Evolutionary conservation across 257 asterid species (phyloP), one percentile per base, ranked within the genome.

Genomic region (Orobanche coerulescens): DNA sequence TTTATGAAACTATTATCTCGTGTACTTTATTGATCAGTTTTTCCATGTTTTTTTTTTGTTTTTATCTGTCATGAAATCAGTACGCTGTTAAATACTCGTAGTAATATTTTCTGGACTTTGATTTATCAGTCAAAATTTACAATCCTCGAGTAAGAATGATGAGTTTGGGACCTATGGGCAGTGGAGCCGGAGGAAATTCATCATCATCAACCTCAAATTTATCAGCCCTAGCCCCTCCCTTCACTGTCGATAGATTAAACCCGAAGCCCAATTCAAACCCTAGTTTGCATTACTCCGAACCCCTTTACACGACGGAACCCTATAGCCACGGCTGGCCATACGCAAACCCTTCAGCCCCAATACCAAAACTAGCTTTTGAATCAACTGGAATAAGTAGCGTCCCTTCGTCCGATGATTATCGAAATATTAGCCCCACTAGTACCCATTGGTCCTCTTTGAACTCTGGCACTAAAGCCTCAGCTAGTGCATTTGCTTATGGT

Each of bases 141-240:
- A 40, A 48, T 68, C 22, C 20, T 15, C 55, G 72, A 70, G 60
- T 67, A 15, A 66, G 26, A 48, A 88, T 84, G 96, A 88, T 82
- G 85, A 82, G 92, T 72, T 80, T 80, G 19, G 85, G 94, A 69
- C 67, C 79, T 67, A 46, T 78, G 70, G 84, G 84, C 20, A 37
- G 26, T 64, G 79, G 79, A 61, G 66, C 51, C 12, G 93, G 94
- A 43, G 92, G 82, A 24, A 36, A 70, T 37, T 70, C 85, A 3
- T 74, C 87, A 7, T 70, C 92, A 1, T 73, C 95, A 2, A 68
- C 75, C 54, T 88, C 96, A 7, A 86, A 81, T 83, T 78, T 93
- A 66, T 93, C 99, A 53, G 84, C 99, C 67, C 62, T 77, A 70
- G 99, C 99, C 14, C 96, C 95, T n/a, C 97, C 99, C 0, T 93